A percentile compares a stretch with the other conserved stretches of the same genome.
Conservation (phyloP, 371 early-diverging fungal species). For the Rozella allomycis region DNA sequence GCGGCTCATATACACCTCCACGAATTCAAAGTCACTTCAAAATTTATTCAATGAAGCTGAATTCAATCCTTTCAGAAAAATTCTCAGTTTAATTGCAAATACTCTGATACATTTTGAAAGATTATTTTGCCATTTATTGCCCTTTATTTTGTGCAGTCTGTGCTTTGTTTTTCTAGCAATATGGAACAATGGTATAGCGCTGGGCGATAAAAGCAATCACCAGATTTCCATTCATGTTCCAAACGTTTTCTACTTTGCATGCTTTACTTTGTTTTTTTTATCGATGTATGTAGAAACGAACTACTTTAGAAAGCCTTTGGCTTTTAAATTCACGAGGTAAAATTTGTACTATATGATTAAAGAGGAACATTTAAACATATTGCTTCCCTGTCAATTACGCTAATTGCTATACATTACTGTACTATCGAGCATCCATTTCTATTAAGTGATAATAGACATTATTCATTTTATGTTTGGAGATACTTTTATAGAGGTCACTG, state of each 20-base stretch:
- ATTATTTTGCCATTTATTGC: slow-evolving; percentile 1
- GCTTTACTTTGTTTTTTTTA: slow-evolving; percentile 30
- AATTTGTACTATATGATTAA: slow-evolving; percentile 1
- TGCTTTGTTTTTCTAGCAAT: slow-evolving; percentile 41
- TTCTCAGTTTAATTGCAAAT: neutral
- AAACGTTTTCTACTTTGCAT: slow-evolving; percentile 64
- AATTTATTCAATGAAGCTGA: neutral
- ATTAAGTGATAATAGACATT: slow-evolving; percentile 84
- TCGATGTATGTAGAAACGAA: slow-evolving; percentile 3
- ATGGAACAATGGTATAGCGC: slow-evolving; percentile 64
- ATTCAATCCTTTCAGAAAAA: neutral
- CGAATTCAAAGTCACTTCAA: slow-evolving; percentile 5
- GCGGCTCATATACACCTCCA: slow-evolving; percentile 3
- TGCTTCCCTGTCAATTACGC: neutral
- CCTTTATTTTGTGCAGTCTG: slow-evolving; percentile 9
- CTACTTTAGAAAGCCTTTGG: slow-evolving; percentile 7
- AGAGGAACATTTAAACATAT: slow-evolving; percentile 1
- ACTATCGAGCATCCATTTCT: slow-evolving; percentile 80
- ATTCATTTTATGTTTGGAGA: slow-evolving; percentile 81
- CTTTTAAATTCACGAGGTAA: slow-evolving; percentile 27
- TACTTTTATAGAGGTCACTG: slow-evolving; percentile 37
- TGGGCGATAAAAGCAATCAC: slow-evolving; percentile 73
- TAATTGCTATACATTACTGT: neutral
- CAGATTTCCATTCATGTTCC: slow-evolving; percentile 53
- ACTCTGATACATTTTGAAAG: neutral